A percentile compares a stretch with the other conserved stretches of the same genome.
These are phyloP conservation scores for Cladosporium sp. DNA, from an alignment of 2,329 filamentous ascomycete genomes.

Conservation along the genomic window DNA sequence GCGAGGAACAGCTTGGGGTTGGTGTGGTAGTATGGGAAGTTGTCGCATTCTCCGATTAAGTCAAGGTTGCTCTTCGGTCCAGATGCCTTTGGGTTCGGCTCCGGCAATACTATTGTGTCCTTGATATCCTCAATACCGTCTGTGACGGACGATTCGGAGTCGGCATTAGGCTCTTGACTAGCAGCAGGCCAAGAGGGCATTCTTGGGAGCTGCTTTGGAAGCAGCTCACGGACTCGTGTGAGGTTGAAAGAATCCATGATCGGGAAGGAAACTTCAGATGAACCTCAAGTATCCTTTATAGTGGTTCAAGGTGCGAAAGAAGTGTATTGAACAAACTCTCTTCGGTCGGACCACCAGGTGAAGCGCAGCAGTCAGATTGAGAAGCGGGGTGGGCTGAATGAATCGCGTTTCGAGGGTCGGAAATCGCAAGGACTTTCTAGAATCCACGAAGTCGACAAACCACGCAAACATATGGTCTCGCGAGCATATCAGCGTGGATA, in stretches of 20 bases:
- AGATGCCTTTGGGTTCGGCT: slow-evolving; percentile 27
- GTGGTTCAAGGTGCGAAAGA: too few relatives aligned
- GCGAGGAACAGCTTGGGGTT: slow-evolving; percentile 53
- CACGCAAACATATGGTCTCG: too few relatives aligned
- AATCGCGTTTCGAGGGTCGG: neutral
- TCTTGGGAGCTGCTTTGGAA: slow-evolving; percentile 29
- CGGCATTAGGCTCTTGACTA: slow-evolving; percentile 1
- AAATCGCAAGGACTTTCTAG: neutral
- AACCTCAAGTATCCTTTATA: too few relatives aligned
- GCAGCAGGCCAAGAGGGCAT: slow-evolving; percentile 26
- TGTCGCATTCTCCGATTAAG: slow-evolving; percentile 55
- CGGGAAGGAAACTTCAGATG: neutral
- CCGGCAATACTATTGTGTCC: slow-evolving; percentile 18
- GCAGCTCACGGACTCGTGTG: slow-evolving; percentile 26
- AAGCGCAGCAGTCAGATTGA: neutral
- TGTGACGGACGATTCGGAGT: neutral
- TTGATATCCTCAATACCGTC: neutral
- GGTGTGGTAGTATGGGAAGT: slow-evolving; percentile 69
- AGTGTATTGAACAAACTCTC: too few relatives aligned
- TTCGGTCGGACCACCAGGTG: neutral
- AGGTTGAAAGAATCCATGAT: slow-evolving; percentile 30
- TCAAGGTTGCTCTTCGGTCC: slow-evolving; percentile 48
- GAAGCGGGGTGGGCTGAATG: neutral
- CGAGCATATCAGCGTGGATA: too few relatives aligned
- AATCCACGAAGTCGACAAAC: neutral